Conservation (phyloP, 2,329 filamentous ascomycete genomes). For the Claviceps sp. region DNA sequence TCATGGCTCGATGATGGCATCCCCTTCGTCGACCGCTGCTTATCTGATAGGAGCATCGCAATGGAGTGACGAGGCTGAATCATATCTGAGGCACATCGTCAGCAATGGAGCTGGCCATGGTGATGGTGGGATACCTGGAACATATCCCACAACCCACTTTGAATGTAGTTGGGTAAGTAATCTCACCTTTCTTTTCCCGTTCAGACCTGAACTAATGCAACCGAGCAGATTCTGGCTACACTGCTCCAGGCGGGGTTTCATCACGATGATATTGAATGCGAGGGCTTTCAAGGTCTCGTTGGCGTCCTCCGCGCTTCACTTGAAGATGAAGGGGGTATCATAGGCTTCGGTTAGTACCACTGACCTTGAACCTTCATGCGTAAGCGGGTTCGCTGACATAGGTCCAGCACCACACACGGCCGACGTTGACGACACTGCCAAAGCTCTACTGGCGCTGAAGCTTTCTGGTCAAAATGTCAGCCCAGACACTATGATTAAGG, state of each 20-base stretch:
- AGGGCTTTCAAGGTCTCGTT: neutral
- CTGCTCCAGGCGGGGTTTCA: constrained; percentile 3
- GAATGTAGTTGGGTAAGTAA: constrained; percentile 1
- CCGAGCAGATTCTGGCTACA: constrained; percentile 1
- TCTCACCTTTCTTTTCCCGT: neutral
- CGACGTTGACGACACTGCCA: constrained; percentile 11
- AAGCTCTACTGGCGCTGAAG: constrained; percentile 4
- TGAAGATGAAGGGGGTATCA: constrained; percentile 2
- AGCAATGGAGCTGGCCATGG: neutral
- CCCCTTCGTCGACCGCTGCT: constrained; percentile 10
- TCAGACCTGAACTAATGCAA: neutral
- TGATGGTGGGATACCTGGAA: constrained; percentile 7
- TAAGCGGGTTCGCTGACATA: neutral
- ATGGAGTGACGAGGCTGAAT: constrained; percentile 9
- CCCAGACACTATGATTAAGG: neutral
- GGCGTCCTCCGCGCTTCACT: constrained; percentile 1
- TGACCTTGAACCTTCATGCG: too few species aligned
- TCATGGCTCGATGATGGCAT: constrained; percentile 10
- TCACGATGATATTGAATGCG: constrained; percentile 1
- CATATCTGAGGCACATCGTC: constrained; percentile 7
- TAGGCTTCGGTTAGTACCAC: constrained; percentile 7
- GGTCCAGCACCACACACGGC: neutral
- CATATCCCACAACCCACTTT: constrained; percentile 7
- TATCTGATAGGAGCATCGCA: constrained; percentile 8
- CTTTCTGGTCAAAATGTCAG: constrained; percentile 1